Conservation (phyloP, 2,329 filamentous ascomycete genomes). For the Colletotrichum sp. region DNA sequence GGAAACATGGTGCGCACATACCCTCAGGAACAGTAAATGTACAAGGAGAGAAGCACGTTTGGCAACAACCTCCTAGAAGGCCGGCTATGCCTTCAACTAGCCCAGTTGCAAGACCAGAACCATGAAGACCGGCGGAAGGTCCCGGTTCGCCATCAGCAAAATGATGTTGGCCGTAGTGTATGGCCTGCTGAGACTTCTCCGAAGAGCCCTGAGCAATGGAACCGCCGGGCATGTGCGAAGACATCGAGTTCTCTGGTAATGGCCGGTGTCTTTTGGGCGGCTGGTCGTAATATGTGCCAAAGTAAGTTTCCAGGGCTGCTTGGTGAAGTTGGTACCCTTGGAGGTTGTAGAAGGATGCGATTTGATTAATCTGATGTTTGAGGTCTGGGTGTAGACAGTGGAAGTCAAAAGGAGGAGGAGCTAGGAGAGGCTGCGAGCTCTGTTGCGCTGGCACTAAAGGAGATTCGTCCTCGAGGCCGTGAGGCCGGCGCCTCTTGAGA, state of each 20-base stretch:
- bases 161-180: constrained; percentile 26
- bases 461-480: constrained; percentile 42
- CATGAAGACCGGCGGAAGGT: constrained; percentile 19
- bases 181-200: constrained; percentile 34
- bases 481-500: constrained; percentile 50
- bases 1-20: constrained; percentile 29
- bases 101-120: constrained; percentile 8
- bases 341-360: constrained; percentile 35
- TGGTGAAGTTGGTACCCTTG: constrained; percentile 35
- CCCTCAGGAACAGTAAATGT: constrained; percentile 25
- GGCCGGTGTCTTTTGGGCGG: constrained; percentile 37
- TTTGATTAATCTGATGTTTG: constrained; percentile 30
- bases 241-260: constrained; percentile 36
- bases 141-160: constrained; percentile 9
- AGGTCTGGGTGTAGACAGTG: constrained; percentile 28
- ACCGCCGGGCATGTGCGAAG: constrained; percentile 25
- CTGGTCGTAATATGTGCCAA: constrained; percentile 8
- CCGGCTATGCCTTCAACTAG: constrained; percentile 30
- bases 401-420: constrained; percentile 27
- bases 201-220: constrained; percentile 30
- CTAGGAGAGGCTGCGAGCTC: constrained; percentile 26
- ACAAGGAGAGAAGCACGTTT: constrained; percentile 33
- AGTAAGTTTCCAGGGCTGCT: constrained; percentile 15
- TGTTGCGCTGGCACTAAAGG: constrained; percentile 37
- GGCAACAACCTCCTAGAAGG: constrained; percentile 31